Base-by-base conservation (phyloP, 2,329 filamentous ascomycete species). In the Aspergillus melleus region DNA sequence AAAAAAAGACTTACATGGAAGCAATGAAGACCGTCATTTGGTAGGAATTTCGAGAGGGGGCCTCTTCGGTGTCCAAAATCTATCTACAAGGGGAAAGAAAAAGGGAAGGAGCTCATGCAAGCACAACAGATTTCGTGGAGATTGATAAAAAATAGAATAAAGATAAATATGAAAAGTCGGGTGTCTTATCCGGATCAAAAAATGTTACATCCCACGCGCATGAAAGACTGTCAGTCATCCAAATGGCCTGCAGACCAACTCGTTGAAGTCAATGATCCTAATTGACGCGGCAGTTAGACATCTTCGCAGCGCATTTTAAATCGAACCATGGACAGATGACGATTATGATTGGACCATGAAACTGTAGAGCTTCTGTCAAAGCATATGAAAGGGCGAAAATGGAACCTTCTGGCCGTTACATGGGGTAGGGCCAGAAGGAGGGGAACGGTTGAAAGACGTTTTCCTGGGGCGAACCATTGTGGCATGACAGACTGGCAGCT, bases 1-100 rank as follows among this genome's bases (percentile, higher is more conserved):
- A 44, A 30, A 47, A 55, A 50, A 26, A 8, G 22, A 64, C 72
- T 59, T 64, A 75, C 73, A 75, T 64, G 29, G 73, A 75, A n/a
- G 68, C 73, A 52, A 74, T 66, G 61, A 73, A 73, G 54, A 73
- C 66, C 53, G 72, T 73, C 72, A 75, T 75, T 64, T 61, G 29
- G 55, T 42, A 32, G 46, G 14, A 47, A 46, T 50, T 44, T 19
- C 12, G n/a, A 54, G 44, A 44, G 26, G 55, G 22, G 39, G 52
- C 24, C 42, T 52, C 46, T 59, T 20, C 30, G 29, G 30, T 26
- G n/a, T n/a, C 52, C 49, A 32, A 11, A 49, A 29, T 42, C 30
- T 47, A 50, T 32, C 22, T 30, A 39, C n/a, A 19, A 24, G 46
- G 24, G 49, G 26, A n/a, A 55, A 32, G 49, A 52, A 32, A 51